Percentiles rank a stretch among this genome's conserved stretches.
Evolutionary conservation across 2,329 filamentous ascomycete genomes (phyloP).

Genomic region (Cladophialophora carrionii): DNA sequence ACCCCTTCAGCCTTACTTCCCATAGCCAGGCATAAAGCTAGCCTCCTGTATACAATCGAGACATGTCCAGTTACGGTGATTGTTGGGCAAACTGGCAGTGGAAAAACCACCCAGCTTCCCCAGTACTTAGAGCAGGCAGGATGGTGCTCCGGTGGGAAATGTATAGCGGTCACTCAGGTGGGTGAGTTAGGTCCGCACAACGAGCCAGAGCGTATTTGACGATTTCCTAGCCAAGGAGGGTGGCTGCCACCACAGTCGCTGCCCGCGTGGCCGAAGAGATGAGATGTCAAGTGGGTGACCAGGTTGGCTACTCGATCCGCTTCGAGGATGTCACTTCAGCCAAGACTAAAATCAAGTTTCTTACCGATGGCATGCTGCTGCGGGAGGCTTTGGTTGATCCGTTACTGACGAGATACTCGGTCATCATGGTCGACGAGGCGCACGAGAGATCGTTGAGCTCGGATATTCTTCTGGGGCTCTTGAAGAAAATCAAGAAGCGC

Average conservation of each 20-base stretch:
- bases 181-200: slow-evolving; percentile 43
- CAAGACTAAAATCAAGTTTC: slow-evolving; percentile 85
- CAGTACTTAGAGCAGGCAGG: slow-evolving; percentile 86
- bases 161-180: slow-evolving; percentile 89
- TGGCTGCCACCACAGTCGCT: slow-evolving; percentile 89
- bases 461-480: slow-evolving; percentile 81
- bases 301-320: slow-evolving; percentile 88
- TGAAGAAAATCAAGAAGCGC: slow-evolving; percentile 86
- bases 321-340: slow-evolving; percentile 90
- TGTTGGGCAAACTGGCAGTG: slow-evolving; percentile 90
- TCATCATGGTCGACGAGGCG: slow-evolving; percentile 97
- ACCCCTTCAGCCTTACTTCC: slow-evolving; percentile 83
- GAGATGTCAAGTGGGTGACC: slow-evolving; percentile 81
- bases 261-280: slow-evolving; percentile 87
- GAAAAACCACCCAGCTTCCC: slow-evolving; percentile 94
- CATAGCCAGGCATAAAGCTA: slow-evolving; percentile 79
- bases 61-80: slow-evolving; percentile 82
- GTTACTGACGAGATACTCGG: slow-evolving; percentile 83
- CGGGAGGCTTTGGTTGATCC: slow-evolving; percentile 93
- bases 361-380: slow-evolving; percentile 90
- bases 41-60: slow-evolving; percentile 83
- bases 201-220: slow-evolving; percentile 27
- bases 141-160: slow-evolving; percentile 82
- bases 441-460: slow-evolving; percentile 93
- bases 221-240: slow-evolving; percentile 71